Conservation (phyloP, 768 basidiomycete species). For the Xerocomellus dryophilus region DNA sequence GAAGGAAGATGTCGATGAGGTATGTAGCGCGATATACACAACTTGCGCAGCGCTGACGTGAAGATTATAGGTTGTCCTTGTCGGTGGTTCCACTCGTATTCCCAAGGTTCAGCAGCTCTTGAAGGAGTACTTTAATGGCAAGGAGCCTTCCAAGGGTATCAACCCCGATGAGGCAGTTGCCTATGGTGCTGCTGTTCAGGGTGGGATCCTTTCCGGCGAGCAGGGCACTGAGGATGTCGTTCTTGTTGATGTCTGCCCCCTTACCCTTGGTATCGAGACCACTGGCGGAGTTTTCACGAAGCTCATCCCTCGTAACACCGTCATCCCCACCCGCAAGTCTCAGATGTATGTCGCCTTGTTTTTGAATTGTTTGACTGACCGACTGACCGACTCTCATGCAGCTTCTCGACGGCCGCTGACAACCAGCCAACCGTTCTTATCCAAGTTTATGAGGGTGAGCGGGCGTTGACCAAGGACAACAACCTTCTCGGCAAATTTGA, state of each 20-base stretch:
- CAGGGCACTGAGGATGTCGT: slow-evolving; percentile 87
- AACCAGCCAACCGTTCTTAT: slow-evolving; percentile 95
- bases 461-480: slow-evolving; percentile 97
- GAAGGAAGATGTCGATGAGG: slow-evolving; percentile 96
- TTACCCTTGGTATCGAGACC: slow-evolving; percentile 98
- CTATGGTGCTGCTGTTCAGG: slow-evolving; percentile 98
- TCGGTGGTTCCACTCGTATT: slow-evolving; percentile 98
- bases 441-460: slow-evolving; percentile 97
- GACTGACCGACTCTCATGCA: slow-evolving; percentile 11
- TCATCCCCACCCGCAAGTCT: slow-evolving; percentile 95
- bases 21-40: slow-evolving; percentile 27
- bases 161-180: slow-evolving; percentile 99
- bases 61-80: slow-evolving; percentile 66
- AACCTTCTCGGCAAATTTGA: slow-evolving; percentile 97
- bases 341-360: slow-evolving; percentile 60
- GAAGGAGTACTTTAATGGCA: slow-evolving; percentile 95
- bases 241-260: slow-evolving; percentile 93
- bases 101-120: slow-evolving; percentile 99
- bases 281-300: slow-evolving; percentile 98
- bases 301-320: slow-evolving; percentile 95
- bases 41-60: not conserved
- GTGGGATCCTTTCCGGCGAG: slow-evolving; percentile 95
- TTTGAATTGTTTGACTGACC: not conserved
- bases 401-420: slow-evolving; percentile 81
- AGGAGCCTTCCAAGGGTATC: slow-evolving; percentile 97